A percentile compares a stretch with the other conserved stretches of the same genome.
Evolutionary conservation across 331 rosid genomes (phyloP).

Genomic region (Quercus lobata): DNA sequence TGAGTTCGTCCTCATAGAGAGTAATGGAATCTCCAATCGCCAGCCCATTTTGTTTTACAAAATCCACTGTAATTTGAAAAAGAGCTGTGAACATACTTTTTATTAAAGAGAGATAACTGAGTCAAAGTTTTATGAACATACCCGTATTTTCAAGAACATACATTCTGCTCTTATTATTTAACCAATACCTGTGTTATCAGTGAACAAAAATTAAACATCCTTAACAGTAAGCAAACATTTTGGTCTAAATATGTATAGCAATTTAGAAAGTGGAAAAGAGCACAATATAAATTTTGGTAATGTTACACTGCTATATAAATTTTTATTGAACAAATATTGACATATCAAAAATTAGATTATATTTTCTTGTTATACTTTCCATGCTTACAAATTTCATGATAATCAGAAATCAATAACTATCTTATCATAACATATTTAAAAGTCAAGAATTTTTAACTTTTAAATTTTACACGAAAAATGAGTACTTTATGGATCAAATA

Average conservation of each 20-base stretch:
- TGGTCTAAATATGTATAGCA: background rate
- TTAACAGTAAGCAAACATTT: background rate
- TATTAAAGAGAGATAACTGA: background rate
- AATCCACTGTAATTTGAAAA: conserved; percentile 30
- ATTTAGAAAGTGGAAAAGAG: background rate
- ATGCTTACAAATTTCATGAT: too few species aligned
- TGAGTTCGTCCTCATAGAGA: conserved; percentile 50
- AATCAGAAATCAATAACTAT: too few species aligned
- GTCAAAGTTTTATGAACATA: background rate
- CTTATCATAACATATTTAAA: too few species aligned
- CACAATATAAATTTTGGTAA: too few species aligned
- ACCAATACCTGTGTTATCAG: conserved; percentile 50
- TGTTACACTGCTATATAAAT: too few species aligned
- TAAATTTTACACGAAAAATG: too few species aligned
- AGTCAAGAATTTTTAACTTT: too few species aligned
- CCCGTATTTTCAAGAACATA: conserved; percentile 64
- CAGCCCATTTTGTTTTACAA: conserved; percentile 38
- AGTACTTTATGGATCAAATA: too few species aligned
- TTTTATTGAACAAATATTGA: too few species aligned
- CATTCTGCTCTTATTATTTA: conserved; percentile 60
- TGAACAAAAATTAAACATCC: background rate
- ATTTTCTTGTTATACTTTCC: too few species aligned
- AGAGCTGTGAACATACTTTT: background rate
- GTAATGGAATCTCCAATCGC: conserved; percentile 50
- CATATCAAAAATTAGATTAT: too few species aligned